phyloP scores from a whole-genome alignment of 805 yeast genomes.

The Lachancea dasiensis region DNA sequence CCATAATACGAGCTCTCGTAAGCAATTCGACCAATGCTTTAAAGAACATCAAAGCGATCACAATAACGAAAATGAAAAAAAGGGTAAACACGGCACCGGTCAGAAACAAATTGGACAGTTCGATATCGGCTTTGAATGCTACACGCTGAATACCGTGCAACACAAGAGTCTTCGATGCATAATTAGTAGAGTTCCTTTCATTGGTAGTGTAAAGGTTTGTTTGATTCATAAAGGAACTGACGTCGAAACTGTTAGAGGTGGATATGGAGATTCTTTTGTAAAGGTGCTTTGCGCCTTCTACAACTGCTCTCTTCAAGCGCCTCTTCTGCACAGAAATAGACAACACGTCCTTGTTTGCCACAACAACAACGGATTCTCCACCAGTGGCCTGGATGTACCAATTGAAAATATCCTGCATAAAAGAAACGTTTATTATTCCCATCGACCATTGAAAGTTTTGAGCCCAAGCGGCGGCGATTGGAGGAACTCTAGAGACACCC shows the following conservation, averaged over 20 bases:
- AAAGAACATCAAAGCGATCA: constrained; percentile 51
- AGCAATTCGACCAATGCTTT: constrained; percentile 64
- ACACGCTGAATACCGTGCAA: constrained; percentile 92
- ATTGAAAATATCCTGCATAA: constrained; percentile 77
- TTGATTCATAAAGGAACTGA: constrained; percentile 47
- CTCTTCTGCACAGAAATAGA: constrained; percentile 83
- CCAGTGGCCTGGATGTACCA: constrained; percentile 98
- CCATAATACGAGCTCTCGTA: constrained; percentile 52
- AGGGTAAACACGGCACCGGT: constrained; percentile 82
- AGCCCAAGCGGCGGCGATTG: constrained; percentile 97
- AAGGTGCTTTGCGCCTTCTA: constrained; percentile 14
- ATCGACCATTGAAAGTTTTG: constrained; percentile 95
- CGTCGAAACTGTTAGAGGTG: constrained; percentile 35
- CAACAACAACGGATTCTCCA: constrained; percentile 73
- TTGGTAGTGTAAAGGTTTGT: constrained; percentile 56
- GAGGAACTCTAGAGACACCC: constrained; percentile 90
- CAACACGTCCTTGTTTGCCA: constrained; percentile 54
- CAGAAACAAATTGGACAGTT: constrained; percentile 76
- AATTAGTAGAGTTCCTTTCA: constrained; percentile 53
- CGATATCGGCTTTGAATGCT: constrained; percentile 76
- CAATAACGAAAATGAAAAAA: constrained; percentile 61
- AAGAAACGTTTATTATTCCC: constrained; percentile 73
- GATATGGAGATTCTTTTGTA: constrained; percentile 35
- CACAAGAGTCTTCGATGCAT: constrained; percentile 66
- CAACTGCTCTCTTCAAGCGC: constrained; percentile 14